Base-by-base conservation (phyloP, 73 alveolate genomes). In the Paramecium sonneborni region DNA sequence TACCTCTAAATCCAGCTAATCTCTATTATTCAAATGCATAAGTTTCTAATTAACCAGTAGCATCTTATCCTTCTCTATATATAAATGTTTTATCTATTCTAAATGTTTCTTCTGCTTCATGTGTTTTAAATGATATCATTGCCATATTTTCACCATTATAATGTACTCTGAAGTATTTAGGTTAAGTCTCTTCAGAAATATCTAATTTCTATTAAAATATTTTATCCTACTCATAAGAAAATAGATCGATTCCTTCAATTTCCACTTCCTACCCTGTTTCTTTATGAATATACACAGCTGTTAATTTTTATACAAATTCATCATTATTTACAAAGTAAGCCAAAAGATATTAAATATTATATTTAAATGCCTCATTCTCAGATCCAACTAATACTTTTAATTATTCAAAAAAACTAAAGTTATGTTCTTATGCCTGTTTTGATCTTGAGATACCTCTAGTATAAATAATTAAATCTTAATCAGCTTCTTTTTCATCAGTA, bases 1-100 rank as follows among this genome's bases (percentile, higher is more conserved):
- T 21, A 1, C 90, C 90, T 26, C 90, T 79, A 23, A 79, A 79
- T 79, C 90, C 90, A 7, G 90, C 90, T 18, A 79, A 79, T 44
- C 90, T 79, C 10, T 8, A 43, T 39, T 38, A 23, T 21, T 79
- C 76, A 23, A 79, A 79, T 9, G 90, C 90, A 46, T 44, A 79
- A 2, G 90, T 79, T 23, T 79, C 90, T 12, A 79, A 79, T 7
- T 43, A 79, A 8, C 90, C 90, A 11, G 90, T 79, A 8, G 90
- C 90, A 79, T 79, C 90, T 26, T 79, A 38, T 43, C 90, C 90
- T 34, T 79, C 69, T 43, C 9, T 79, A 23, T 79, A 79, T 43
- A n/a, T 6, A 20, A 79, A 79, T 20, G 69, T 79, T 38, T 39
- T 32, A 20, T 79, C 90, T 4, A 79, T 38, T 34, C 32, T 30